Conservation (phyloP, 352 stramenopile genomes). For the Phytophthora palmivora region DNA sequence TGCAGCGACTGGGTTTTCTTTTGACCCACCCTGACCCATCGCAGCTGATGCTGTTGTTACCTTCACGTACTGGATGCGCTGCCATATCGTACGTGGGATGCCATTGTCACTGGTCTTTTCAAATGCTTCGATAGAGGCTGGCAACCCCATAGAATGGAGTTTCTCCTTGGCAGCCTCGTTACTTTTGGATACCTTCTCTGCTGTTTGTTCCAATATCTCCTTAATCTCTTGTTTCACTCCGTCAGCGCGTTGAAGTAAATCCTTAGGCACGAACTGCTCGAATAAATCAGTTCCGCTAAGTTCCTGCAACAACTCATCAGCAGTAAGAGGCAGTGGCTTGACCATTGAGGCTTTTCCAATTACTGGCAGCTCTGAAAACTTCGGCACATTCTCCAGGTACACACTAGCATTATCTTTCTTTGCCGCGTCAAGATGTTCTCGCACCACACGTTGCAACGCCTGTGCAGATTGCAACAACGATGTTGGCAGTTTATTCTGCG, state of each 20-base stretch:
- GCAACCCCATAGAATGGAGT: slow-evolving; percentile 65
- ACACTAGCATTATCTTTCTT: slow-evolving; percentile 86
- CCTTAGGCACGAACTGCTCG: slow-evolving; percentile 69
- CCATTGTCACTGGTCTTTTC: slow-evolving; percentile 69
- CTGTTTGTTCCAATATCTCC: slow-evolving; percentile 47
- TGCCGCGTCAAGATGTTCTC: slow-evolving; percentile 61
- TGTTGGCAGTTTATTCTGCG: slow-evolving; percentile 66
- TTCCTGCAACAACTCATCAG: slow-evolving; percentile 64
- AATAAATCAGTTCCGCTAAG: slow-evolving; percentile 71
- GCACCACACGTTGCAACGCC: slow-evolving; percentile 63
- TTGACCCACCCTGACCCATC: slow-evolving; percentile 26
- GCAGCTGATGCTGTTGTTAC: slow-evolving; percentile 23
- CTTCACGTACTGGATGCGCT: slow-evolving; percentile 63
- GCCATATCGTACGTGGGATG: slow-evolving; percentile 62
- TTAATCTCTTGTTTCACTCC: slow-evolving; percentile 59
- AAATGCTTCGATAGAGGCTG: slow-evolving; percentile 82
- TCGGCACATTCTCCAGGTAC: slow-evolving; percentile 81
- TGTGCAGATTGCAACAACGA: slow-evolving; percentile 63
- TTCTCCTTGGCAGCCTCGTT: slow-evolving; percentile 63
- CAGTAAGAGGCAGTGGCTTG: slow-evolving; percentile 51
- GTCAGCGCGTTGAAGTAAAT: slow-evolving; percentile 53
- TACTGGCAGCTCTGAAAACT: slow-evolving; percentile 53
- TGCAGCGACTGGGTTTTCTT: slow-evolving; percentile 37
- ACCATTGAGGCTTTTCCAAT: slow-evolving; percentile 80
- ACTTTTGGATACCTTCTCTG: slow-evolving; percentile 49